Base-by-base conservation (phyloP, 805 yeast species). In the Yarrowia yakushimensis region DNA sequence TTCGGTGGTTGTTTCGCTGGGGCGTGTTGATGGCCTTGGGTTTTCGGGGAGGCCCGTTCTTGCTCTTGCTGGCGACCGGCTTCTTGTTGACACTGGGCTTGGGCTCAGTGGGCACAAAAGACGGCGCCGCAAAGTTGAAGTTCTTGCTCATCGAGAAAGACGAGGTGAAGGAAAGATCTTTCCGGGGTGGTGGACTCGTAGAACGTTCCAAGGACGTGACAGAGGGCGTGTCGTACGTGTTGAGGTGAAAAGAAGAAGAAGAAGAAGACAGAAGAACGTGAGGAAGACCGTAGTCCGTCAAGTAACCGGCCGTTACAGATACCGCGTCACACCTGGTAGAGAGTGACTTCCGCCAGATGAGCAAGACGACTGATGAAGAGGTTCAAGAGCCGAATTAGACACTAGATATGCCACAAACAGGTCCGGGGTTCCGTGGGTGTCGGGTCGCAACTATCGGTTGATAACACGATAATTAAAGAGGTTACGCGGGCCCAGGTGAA, bases 401-500 rank as follows among this genome's bases (percentile, higher is more conserved):
- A 52, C 59, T 52, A 36, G 25, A 52, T 52, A 52, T 52, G 59
- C 59, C 59, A 52, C 59, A 52, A 52, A 52, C 59, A 52, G 43
- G 37, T 36, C 59, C 59, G 59, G 57, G 59, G 33, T 23, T 23
- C 33, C 37, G 43, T 34, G 31, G 43, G 25, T 25, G 59, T 31
- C 55, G 31, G 59, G 59, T 52, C 59, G 59, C 59, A 52, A 52
- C 59, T 52, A 52, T 52, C 59, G 59, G 59, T 52, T 52, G 59
- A 52, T 52, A 52, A 52, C 59, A 52, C 59, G 59, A 52, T 52
- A 52, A 52, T 52, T 52, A 13, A 23, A 52, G 59, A 52, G 43
- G 59, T 52, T 52, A 52, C 43, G 59, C 59, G 43, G 59, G 23
- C 33, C 59, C 9, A 22, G 25, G 12, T 37, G 25, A 52, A 17